Base-by-base conservation (phyloP, 2,329 filamentous ascomycete species). In the Fusarium aywerte region DNA sequence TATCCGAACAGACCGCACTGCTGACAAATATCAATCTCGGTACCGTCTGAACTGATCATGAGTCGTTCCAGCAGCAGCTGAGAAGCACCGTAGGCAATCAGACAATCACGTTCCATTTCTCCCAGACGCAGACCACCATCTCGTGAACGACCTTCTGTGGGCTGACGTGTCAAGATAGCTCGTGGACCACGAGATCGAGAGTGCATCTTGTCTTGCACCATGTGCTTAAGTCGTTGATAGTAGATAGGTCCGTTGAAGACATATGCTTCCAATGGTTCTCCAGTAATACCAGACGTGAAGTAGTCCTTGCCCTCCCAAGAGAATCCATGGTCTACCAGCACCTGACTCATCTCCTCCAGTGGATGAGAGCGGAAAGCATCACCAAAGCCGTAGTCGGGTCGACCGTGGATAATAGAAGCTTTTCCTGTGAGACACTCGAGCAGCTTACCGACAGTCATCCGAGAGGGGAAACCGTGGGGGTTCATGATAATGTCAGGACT, bases 401-500 rank as follows among this genome's bases (percentile, higher is more conserved):
- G 89, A 6, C 96, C 96, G 60, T 90, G 87, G 5, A 99, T 80
- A 3, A 99, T 89, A 13, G 94, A 93, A 0, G 96, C 96, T 80
- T 99, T 99, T 68, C 96, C 96, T 1, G 94, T 93, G 16, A 99
- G 85, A 42, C 97, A 92, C 77, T 99, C 96, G 49, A 99, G 87
- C 84, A 99, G 91, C 80, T 99, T 99, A 31, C 96, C 96, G 65
- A 99, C 96, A 53, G 96, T 99, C 96, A 99, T 99, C 79, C 96
- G 96, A 31, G 95, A 98, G 2, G 96, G 96, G 85, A 99, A 99
- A 89, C 96, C 96, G 81, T 99, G 96, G 1, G 96, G 96, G 83
- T 99, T 99, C 96, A 99, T 99, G 87, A 99, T 99, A 70, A 99
- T 97, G 79, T 99, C 96, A 0, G 96, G 96, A n/a, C 89, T 90